phyloP scores from a whole-genome alignment of 306 rosid species.

The Ormosia emarginata region DNA sequence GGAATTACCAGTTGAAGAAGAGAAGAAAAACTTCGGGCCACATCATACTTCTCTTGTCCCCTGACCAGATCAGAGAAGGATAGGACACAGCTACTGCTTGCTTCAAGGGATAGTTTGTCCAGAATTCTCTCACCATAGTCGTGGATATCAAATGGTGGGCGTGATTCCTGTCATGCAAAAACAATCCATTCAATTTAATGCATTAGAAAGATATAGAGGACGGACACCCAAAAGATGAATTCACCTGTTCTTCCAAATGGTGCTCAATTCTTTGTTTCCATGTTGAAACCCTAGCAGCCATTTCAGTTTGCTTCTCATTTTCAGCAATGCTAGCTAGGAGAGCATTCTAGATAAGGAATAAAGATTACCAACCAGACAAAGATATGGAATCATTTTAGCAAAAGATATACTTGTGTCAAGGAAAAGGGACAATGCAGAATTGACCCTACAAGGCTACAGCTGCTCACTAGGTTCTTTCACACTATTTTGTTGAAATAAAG shows the following conservation, averaged over 20 bases:
- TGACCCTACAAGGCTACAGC: neutral
- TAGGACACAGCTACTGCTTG: slow-evolving; percentile 32
- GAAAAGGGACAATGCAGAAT: neutral
- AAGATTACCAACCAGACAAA: neutral
- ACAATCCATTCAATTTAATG: slow-evolving; percentile 21
- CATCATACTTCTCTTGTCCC: slow-evolving; percentile 68
- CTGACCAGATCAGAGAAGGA: slow-evolving; percentile 66
- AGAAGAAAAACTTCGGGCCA: slow-evolving; percentile 89
- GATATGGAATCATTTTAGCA: neutral
- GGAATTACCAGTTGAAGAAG: slow-evolving; percentile 82
- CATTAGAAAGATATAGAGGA: neutral
- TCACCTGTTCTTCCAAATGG: slow-evolving; percentile 87
- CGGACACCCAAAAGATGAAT: slow-evolving; percentile 10
- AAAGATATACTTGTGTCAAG: neutral
- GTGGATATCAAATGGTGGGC: slow-evolving; percentile 79
- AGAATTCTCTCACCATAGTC: slow-evolving; percentile 69
- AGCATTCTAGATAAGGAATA: slow-evolving; percentile 50
- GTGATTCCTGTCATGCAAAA: slow-evolving; percentile 57
- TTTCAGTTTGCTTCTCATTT: slow-evolving; percentile 84
- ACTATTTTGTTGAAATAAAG: neutral
- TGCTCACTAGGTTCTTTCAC: neutral
- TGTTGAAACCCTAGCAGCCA: slow-evolving; percentile 78
- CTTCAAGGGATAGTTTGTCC: slow-evolving; percentile 59
- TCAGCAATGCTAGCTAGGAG: slow-evolving; percentile 89
- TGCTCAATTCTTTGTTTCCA: slow-evolving; percentile 93